These are phyloP conservation scores for Calonectria multiphialidica DNA, from an alignment of 2,329 filamentous ascomycete species.

Conservation along the genomic window DNA sequence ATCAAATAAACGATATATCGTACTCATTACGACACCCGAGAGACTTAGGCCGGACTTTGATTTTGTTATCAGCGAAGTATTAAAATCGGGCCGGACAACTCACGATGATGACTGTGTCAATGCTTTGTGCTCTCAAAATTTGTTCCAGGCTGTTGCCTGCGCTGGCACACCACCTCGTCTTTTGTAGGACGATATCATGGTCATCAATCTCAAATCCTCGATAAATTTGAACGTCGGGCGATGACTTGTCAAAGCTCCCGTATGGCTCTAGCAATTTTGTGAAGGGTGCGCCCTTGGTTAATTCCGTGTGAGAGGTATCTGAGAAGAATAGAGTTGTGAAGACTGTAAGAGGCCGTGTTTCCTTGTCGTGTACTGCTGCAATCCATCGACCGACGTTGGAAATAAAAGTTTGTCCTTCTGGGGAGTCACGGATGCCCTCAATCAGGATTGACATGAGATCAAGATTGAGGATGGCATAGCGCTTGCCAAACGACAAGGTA, in stretches of 20 bases:
- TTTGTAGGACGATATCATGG: conserved; percentile 51
- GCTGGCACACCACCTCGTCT: conserved; percentile 56
- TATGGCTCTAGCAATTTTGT: not conserved
- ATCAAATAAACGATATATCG: conserved; percentile 57
- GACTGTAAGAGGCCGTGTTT: not conserved
- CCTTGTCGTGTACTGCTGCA: not conserved
- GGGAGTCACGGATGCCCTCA: conserved; percentile 45
- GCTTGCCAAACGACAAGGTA: conserved; percentile 14
- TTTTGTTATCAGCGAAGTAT: not conserved
- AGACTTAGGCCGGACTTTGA: conserved; percentile 53
- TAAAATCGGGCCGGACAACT: not conserved
- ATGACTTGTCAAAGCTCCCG: not conserved
- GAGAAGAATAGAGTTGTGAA: not conserved
- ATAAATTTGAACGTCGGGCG: conserved; percentile 47
- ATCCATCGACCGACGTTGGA: not conserved
- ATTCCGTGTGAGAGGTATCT: not conserved
- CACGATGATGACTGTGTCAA: conserved; percentile 7
- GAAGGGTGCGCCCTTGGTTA: not conserved
- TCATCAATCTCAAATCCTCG: conserved; percentile 46
- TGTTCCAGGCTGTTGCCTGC: conserved; percentile 54
- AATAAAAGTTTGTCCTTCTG: conserved; percentile 27
- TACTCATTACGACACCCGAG: conserved; percentile 56
- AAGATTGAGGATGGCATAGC: conserved; percentile 45
- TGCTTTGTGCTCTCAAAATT: conserved; percentile 45
- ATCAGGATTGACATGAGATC: conserved; percentile 55